A percentile compares a stretch with the other conserved stretches of the same genome.
Conservation (phyloP, 805 yeast genomes). For the Maudiozyma barnettii region DNA sequence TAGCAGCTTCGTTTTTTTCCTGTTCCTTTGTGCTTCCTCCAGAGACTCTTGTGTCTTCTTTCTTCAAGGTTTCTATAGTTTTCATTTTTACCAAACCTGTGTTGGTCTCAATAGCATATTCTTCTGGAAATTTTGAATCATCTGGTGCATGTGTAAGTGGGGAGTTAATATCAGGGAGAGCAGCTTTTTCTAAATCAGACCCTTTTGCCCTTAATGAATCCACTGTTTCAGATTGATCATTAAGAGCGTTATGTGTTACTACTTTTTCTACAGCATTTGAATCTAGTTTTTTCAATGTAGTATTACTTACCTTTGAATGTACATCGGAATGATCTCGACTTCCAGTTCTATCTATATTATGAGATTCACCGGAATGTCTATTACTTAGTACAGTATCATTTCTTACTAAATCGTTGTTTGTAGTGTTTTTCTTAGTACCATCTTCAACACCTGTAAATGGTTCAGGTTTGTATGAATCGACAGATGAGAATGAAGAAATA, state of each 20-base stretch:
- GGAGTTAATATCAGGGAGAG: constrained; percentile 15
- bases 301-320: constrained; percentile 6
- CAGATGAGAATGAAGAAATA: constrained; percentile 21
- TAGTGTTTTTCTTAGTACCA: background rate
- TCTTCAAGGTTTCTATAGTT: constrained; percentile 45
- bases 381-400: constrained; percentile 3
- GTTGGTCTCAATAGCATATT: constrained; percentile 52
- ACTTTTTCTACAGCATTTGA: constrained; percentile 16
- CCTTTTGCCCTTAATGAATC: constrained; percentile 15
- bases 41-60: constrained; percentile 26
- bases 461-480: constrained; percentile 21
- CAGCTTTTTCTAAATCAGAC: constrained; percentile 8
- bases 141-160: constrained; percentile 9
- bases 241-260: constrained; percentile 16
- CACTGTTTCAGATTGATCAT: constrained; percentile 19
- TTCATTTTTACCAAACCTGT: constrained; percentile 56
- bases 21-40: background rate
- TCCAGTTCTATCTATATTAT: background rate
- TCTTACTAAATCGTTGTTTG: background rate
- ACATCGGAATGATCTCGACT: constrained; percentile 5
- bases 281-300: constrained; percentile 10
- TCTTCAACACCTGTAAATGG: constrained; percentile 9
- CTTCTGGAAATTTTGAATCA: constrained; percentile 48
- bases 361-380: background rate
- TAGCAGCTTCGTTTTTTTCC: background rate